Evolutionary conservation across 176 grass and related monocot genomes (phyloP), one percentile per base, ranked within the genome.

Genomic region (Miscanthus lutarioriparius): DNA sequence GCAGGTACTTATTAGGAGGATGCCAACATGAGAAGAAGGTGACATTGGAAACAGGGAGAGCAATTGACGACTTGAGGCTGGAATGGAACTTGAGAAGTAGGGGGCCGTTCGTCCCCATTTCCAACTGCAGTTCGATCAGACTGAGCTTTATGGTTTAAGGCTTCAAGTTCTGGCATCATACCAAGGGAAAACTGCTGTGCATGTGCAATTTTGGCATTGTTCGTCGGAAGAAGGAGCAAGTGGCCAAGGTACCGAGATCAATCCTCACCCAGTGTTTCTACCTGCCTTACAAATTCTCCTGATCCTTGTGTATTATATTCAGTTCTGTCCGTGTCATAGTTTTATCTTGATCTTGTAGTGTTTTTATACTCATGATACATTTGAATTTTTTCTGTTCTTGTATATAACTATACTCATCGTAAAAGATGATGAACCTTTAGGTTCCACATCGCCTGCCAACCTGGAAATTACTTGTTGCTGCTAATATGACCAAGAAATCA

Each of bases 191-290:
- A 69, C 17, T 66, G n/a, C 7, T 13, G n/a, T 19, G 3, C 8
- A 30, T 17, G 30, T 39, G 11, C 58, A 41, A 16, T 74, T 73
- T 86, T 6, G 56, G 32, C 56, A 73, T 19, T 40, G 25, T 74
- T 58, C 71, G 23, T 6, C 0, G 49, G 56, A 65, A 65, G 19
- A 84, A 13, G 5, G 53, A 56, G 25, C 38, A 32, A 2, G 6
- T 20, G 39, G 14, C 45, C 74, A 84, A 79, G 75, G 80, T 84
- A 64, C 2, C 9, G 43, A 12, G 3, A 88, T 15, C 48, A 58
- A 58, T 66, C 35, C 23, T 73, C 43, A 0, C 40, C 12, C 45
- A n/a, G 11, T 40, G 43, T 64, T 70, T 77, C 23, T 68, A 43
- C 17, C 13, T 47, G 70, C 41, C 19, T 75, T 35, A 78, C 11